Conservation (phyloP, 345 rosid species). For the Pistacia atlantica region DNA sequence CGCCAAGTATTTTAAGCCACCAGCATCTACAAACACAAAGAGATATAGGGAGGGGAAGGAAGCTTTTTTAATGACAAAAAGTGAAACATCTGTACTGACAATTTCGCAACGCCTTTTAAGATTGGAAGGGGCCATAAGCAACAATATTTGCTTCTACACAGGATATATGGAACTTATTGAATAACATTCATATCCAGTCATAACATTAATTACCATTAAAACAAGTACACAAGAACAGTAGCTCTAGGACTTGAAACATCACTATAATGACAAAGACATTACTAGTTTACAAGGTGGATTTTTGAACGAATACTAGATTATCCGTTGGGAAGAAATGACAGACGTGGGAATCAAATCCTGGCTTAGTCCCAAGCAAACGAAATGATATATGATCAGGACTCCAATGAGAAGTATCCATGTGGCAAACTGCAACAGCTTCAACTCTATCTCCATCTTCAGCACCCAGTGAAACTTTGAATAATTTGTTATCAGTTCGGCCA, state of each 20-base stretch:
- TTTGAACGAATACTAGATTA: constrained; percentile 39
- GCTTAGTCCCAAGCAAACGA: constrained; percentile 32
- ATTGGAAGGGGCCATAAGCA: no score
- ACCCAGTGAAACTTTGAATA: constrained; percentile 31
- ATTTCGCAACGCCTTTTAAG: no score
- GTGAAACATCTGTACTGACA: no score
- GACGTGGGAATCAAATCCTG: constrained; percentile 31
- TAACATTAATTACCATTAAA: background rate
- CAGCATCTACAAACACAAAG: background rate
- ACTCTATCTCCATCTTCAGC: constrained; percentile 46
- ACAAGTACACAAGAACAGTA: background rate
- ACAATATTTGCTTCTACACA: no score
- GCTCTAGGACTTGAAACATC: background rate
- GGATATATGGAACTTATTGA: no score
- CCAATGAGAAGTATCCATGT: constrained; percentile 57
- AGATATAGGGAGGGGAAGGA: background rate
- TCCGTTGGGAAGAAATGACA: constrained; percentile 54
- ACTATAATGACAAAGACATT: background rate
- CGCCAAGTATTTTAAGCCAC: background rate
- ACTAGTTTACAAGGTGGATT: background rate
- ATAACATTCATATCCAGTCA: background rate
- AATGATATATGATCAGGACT: constrained; percentile 36
- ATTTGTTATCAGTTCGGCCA: constrained; percentile 32
- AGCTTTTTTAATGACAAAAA: background rate
- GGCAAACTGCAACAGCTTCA: constrained; percentile 46